Percentiles rank a stretch among this genome's conserved stretches.
These are phyloP conservation scores for Podosphaera xanthii DNA, from an alignment of 2,329 filamentous ascomycete species.

Conservation along the genomic window DNA sequence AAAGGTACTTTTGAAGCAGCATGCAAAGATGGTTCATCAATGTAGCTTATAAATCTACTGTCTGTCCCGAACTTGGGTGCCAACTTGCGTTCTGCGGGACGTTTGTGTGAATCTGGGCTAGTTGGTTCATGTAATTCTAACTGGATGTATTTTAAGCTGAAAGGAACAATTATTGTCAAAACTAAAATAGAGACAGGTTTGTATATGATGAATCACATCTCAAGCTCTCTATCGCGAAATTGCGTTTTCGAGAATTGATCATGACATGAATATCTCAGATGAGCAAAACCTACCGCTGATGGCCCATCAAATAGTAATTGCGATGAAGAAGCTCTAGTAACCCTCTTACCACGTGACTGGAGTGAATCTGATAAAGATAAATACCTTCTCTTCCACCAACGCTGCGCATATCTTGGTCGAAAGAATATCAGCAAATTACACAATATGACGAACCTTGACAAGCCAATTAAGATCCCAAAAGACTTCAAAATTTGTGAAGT, in stretches of 20 bases:
- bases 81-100: neutral
- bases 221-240: neutral
- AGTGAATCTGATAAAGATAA: too few relatives aligned
- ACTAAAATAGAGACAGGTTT: neutral
- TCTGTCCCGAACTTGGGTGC: neutral
- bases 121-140: neutral
- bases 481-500: too few relatives aligned
- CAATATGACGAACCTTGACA: too few relatives aligned
- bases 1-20: neutral
- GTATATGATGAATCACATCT: neutral
- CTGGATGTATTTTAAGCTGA: neutral
- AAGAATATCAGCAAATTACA: too few relatives aligned
- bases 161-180: neutral
- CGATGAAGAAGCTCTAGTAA: too few relatives aligned
- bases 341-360: too few relatives aligned
- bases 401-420: too few relatives aligned
- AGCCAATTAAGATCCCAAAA: too few relatives aligned
- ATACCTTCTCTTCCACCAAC: too few relatives aligned
- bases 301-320: too few relatives aligned
- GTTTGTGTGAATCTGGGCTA: neutral
- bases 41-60: neutral
- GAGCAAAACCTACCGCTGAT: neutral
- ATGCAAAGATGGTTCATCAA: neutral
- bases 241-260: neutral
- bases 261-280: neutral